Evolutionary conservation across 352 stramenopile species (phyloP).

Genomic region (Phytophthora litchii): DNA sequence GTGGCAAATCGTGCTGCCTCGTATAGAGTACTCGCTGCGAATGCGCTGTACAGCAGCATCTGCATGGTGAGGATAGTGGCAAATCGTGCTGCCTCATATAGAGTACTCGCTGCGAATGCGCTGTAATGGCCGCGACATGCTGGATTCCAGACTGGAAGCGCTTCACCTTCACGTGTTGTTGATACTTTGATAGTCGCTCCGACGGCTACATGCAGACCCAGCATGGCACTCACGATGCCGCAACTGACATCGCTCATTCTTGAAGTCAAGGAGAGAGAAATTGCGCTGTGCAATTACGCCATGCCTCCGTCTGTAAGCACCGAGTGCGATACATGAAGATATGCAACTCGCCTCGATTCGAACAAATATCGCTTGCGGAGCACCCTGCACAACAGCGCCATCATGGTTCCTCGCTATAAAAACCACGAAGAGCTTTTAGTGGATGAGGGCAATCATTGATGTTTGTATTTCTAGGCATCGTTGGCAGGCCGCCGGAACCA

Average conservation of each 20-base stretch:
- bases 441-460: slow-evolving; percentile 14
- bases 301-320: not conserved
- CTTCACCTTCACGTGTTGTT: slow-evolving; percentile 17
- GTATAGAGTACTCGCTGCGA: slow-evolving; percentile 3
- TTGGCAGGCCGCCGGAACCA: slow-evolving; percentile 19
- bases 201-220: slow-evolving; percentile 8
- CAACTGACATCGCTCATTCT: slow-evolving; percentile 23
- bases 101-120: slow-evolving; percentile 2
- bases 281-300: slow-evolving; percentile 22
- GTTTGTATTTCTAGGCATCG: no score
- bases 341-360: no score
- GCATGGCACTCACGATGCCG: slow-evolving; percentile 4
- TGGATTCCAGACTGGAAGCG: not conserved
- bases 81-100: slow-evolving; percentile 14
- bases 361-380: not conserved
- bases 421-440: slow-evolving; percentile 19
- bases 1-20: slow-evolving; percentile 16
- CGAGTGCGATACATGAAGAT: not conserved
- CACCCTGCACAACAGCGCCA: slow-evolving; percentile 3
- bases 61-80: not conserved
- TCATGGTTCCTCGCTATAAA: not conserved
- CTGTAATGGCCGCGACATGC: slow-evolving; percentile 22
- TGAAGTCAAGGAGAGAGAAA: slow-evolving; percentile 30
- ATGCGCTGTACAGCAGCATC: slow-evolving; percentile 7
- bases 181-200: slow-evolving; percentile 27